Evolutionary conservation across 2,329 filamentous ascomycete species (phyloP).

Genomic region (Microcyclosporella mali): DNA sequence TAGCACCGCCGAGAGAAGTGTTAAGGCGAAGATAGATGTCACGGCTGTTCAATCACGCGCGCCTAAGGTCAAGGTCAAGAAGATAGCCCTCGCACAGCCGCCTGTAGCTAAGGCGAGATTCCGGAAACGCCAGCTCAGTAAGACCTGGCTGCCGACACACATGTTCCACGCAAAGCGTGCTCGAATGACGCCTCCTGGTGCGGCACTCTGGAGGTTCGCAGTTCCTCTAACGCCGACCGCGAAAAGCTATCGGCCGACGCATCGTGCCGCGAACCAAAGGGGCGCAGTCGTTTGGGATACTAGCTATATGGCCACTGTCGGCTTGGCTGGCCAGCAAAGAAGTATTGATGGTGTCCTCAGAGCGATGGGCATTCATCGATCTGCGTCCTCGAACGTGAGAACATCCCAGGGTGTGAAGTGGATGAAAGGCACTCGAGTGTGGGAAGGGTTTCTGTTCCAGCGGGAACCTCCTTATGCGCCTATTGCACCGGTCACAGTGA

Average conservation of each 20-base stretch:
- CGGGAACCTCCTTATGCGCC: constrained; percentile 47
- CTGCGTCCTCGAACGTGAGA: constrained; percentile 45
- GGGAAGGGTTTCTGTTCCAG: constrained; percentile 55
- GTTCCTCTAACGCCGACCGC: constrained; percentile 78
- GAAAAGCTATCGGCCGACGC: constrained; percentile 83
- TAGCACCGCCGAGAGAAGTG: neutral
- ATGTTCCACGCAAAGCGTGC: constrained; percentile 90
- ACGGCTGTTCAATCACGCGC: constrained; percentile 33
- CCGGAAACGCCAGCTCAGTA: constrained; percentile 75
- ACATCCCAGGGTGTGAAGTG: constrained; percentile 62
- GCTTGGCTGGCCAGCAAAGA: constrained; percentile 60
- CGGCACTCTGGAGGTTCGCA: constrained; percentile 84
- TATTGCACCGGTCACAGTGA: constrained; percentile 65
- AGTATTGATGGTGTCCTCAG: constrained; percentile 63
- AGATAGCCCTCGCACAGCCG: constrained; percentile 62
- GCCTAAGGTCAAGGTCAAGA: constrained; percentile 64
- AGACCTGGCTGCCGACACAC: constrained; percentile 93
- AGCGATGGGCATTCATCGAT: constrained; percentile 52
- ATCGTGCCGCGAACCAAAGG: constrained; percentile 67
- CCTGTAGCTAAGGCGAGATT: constrained; percentile 62
- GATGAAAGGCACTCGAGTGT: constrained; percentile 56
- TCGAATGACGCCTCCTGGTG: constrained; percentile 71
- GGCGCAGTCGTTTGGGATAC: constrained; percentile 86
- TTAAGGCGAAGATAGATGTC: neutral
- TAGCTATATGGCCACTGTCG: constrained; percentile 87